Conservation (phyloP, 768 basidiomycete genomes). For the Strobilomyces echinocephalus region DNA sequence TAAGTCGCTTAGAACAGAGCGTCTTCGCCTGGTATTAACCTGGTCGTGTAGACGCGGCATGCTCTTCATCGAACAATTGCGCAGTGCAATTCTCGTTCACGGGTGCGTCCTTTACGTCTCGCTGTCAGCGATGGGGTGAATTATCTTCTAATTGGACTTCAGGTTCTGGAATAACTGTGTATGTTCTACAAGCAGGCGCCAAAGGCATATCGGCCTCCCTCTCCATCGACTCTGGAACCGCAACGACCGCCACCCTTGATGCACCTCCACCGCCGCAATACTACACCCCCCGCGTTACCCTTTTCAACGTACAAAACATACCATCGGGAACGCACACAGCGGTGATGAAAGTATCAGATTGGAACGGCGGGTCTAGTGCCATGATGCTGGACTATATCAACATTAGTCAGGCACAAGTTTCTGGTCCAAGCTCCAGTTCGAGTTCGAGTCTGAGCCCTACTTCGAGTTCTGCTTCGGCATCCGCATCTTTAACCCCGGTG, state of each 20-base stretch:
- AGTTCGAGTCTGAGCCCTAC: neutral
- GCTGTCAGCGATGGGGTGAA: too few relatives aligned
- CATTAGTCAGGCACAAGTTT: slow-evolving; percentile 21
- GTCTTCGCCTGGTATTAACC: neutral
- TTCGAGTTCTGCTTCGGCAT: slow-evolving; percentile 3
- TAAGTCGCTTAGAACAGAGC: slow-evolving; percentile 3
- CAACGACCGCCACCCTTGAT: slow-evolving; percentile 20
- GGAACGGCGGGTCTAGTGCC: slow-evolving; percentile 23
- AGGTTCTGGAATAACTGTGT: slow-evolving; percentile 29
- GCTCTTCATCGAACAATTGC: slow-evolving; percentile 21
- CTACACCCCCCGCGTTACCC: slow-evolving; percentile 17
- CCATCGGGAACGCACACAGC: slow-evolving; percentile 21
- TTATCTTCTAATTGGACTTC: neutral
- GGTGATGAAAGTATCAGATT: slow-evolving; percentile 23
- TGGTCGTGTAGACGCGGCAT: slow-evolving; percentile 19
- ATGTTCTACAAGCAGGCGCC: slow-evolving; percentile 25
- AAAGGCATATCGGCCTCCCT: slow-evolving; percentile 27
- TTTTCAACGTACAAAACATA: slow-evolving; percentile 21
- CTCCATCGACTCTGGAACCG: slow-evolving; percentile 19
- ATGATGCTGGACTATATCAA: slow-evolving; percentile 29
- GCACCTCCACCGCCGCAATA: slow-evolving; percentile 24
- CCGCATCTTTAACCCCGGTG: slow-evolving; percentile 3
- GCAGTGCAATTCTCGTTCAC: slow-evolving; percentile 24
- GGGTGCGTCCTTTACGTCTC: slow-evolving; percentile 3
- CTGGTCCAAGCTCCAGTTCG: neutral